These are phyloP conservation scores for Chlamydomonas incerta DNA, from an alignment of 139 green algal species.

Conservation along the genomic window DNA sequence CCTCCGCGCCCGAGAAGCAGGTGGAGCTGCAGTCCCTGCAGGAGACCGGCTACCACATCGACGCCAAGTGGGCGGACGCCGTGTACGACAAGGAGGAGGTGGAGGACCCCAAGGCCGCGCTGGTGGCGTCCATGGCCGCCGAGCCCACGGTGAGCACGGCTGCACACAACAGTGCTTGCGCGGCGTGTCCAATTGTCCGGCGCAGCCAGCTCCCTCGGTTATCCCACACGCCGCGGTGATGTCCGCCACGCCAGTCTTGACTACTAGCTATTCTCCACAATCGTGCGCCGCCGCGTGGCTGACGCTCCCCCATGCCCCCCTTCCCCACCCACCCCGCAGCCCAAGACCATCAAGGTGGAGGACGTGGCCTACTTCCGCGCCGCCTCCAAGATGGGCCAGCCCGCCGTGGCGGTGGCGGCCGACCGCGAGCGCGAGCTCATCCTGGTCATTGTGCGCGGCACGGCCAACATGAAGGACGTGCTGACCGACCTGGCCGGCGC, in stretches of 20 bases:
- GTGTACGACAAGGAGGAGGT: slow-evolving; percentile 2
- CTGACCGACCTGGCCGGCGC: neutral
- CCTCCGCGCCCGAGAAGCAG: neutral
- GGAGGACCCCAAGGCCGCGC: neutral
- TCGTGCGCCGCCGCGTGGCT: too few relatives aligned
- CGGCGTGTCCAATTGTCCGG: too few relatives aligned
- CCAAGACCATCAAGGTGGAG: neutral
- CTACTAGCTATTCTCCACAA: too few relatives aligned
- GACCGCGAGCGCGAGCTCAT: slow-evolving; percentile 1
- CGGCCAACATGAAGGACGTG: neutral
- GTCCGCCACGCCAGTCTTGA: too few relatives aligned
- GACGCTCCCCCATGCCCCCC: too few relatives aligned
- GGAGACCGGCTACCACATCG: neutral
- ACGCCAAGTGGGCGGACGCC: slow-evolving; percentile 3
- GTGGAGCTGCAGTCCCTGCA: neutral
- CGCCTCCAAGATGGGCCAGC: neutral
- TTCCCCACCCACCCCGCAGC: neutral
- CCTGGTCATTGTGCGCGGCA: neutral
- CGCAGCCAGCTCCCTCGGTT: too few relatives aligned
- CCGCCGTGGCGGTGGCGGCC: neutral
- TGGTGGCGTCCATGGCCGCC: neutral
- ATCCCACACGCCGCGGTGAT: too few relatives aligned
- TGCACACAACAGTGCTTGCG: too few relatives aligned
- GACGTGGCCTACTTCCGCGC: neutral
- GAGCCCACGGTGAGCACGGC: neutral